phyloP scores from a whole-genome alignment of 192 early-diverging fungal genomes.

The Mortierella claussenii region DNA sequence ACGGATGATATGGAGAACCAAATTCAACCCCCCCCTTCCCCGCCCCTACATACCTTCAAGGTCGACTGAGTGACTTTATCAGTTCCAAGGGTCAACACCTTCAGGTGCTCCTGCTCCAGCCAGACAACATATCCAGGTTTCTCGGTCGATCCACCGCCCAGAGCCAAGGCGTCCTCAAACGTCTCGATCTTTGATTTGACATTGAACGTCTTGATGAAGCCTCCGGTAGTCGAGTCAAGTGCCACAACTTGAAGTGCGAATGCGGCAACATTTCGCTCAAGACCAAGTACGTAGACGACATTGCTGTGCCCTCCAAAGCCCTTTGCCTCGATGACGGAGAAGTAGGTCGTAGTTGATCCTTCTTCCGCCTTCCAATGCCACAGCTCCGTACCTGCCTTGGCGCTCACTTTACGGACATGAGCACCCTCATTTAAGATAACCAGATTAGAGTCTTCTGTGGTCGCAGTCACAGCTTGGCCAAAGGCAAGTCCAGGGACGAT shows the following conservation, averaged over 20 bases:
- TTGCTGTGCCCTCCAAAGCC: slow-evolving; percentile 24
- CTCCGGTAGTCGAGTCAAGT: slow-evolving; percentile 34
- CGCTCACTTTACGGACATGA: slow-evolving; percentile 42
- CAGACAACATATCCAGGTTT: slow-evolving; percentile 50
- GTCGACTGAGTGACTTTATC: slow-evolving; percentile 18
- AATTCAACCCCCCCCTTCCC: too few species aligned
- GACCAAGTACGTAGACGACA: slow-evolving; percentile 44
- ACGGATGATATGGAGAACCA: too few species aligned
- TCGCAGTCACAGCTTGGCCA: slow-evolving; percentile 40
- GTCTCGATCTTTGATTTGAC: slow-evolving; percentile 30
- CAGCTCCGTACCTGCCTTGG: slow-evolving; percentile 31
- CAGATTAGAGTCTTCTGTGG: slow-evolving; percentile 46
- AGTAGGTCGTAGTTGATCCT: slow-evolving; percentile 35
- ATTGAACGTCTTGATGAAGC: slow-evolving; percentile 27
- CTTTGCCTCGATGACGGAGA: slow-evolving; percentile 31
- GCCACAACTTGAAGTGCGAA: slow-evolving; percentile 43
- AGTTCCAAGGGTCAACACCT: slow-evolving; percentile 48
- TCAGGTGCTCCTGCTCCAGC: slow-evolving; percentile 46
- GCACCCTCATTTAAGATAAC: slow-evolving; percentile 44
- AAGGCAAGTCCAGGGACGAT: slow-evolving; percentile 10
- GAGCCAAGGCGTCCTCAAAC: slow-evolving; percentile 28
- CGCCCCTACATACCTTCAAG: slow-evolving; percentile 35
- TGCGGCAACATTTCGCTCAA: slow-evolving; percentile 32
- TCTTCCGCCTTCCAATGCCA: slow-evolving; percentile 49
- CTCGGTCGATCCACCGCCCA: slow-evolving; percentile 42